Conservation (phyloP, 306 rosid species). For the Quercus cerris region DNA sequence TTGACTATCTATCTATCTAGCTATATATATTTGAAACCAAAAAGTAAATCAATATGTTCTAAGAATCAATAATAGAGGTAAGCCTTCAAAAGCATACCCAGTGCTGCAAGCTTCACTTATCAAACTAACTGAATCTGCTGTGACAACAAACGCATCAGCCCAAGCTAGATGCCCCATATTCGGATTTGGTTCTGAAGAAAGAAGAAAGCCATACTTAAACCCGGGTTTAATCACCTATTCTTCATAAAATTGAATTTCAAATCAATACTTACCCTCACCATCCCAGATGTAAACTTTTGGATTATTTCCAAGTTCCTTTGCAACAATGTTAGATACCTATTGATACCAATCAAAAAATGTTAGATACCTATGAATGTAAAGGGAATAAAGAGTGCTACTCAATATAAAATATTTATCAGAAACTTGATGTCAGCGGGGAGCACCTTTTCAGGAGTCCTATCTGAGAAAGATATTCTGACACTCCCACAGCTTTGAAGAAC, state of each 20-base stretch:
- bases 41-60: background rate
- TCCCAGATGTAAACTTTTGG: slow-evolving; percentile 85
- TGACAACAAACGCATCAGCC: slow-evolving; percentile 89
- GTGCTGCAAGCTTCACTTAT: slow-evolving; percentile 97
- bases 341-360: slow-evolving; percentile 10
- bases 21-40: background rate
- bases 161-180: slow-evolving; percentile 94
- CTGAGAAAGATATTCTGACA: slow-evolving; percentile 88
- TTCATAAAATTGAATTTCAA: slow-evolving; percentile 14
- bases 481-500: slow-evolving; percentile 83
- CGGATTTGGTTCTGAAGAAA: slow-evolving; percentile 67
- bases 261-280: slow-evolving; percentile 59
- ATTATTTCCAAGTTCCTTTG: slow-evolving; percentile 71
- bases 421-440: background rate
- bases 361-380: slow-evolving; percentile 46
- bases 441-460: slow-evolving; percentile 85
- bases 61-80: slow-evolving; percentile 1
- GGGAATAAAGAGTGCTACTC: background rate
- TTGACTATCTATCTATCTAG: background rate
- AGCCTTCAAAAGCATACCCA: slow-evolving; percentile 55
- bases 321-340: slow-evolving; percentile 61
- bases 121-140: slow-evolving; percentile 93
- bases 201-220: slow-evolving; percentile 24
- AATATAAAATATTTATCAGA: background rate
- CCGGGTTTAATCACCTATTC: slow-evolving; percentile 9